Conservation (phyloP, 441 rosid species). For the Brassica hybrid region DNA sequence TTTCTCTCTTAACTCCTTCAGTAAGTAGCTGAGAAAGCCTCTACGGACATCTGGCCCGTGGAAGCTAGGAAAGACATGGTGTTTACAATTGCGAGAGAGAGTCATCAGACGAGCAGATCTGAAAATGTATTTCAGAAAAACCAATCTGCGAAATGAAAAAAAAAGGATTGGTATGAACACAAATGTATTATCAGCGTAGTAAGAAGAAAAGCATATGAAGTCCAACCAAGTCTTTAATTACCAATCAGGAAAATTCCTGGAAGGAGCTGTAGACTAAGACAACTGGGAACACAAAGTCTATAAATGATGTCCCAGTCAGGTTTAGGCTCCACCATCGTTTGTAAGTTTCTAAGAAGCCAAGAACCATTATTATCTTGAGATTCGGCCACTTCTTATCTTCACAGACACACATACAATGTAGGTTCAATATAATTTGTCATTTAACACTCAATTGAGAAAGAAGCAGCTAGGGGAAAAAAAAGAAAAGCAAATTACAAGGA, state of each 20-base stretch:
- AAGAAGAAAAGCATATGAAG: not conserved
- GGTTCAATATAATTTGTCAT: no score
- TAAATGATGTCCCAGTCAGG: no score
- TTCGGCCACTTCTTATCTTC: no score
- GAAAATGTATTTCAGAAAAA: no score
- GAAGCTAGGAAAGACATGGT: not conserved
- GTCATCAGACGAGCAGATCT: not conserved
- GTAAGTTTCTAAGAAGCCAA: no score
- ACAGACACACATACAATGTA: no score
- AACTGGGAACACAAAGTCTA: not conserved
- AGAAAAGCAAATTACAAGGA: no score
- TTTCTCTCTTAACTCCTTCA: not conserved
- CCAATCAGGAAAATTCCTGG: not conserved
- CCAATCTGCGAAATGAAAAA: not conserved
- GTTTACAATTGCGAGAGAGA: not conserved
- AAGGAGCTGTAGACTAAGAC: not conserved
- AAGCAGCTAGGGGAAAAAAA: no score
- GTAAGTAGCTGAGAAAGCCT: not conserved
- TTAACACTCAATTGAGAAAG: no score
- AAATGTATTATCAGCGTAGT: not conserved
- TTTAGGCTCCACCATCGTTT: no score
- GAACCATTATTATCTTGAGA: no score
- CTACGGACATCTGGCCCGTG: no score
- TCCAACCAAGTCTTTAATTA: not conserved
- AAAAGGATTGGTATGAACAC: not conserved